phyloP scores from a whole-genome alignment of 805 yeast genomes.

The Ogataea chonburiensis region DNA sequence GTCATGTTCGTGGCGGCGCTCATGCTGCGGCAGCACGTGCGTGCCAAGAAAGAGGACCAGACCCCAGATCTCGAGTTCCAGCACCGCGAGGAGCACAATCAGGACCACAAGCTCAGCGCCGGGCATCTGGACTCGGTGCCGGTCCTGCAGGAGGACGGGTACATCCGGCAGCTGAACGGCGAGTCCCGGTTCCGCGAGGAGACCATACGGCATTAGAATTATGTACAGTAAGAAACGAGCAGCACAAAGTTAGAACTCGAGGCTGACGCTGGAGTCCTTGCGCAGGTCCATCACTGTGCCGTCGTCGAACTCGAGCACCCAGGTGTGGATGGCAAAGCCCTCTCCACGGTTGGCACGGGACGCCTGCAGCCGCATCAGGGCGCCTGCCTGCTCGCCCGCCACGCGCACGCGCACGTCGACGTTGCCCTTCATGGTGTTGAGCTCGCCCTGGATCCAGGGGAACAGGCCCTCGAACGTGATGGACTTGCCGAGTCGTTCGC shows the following conservation, averaged over 20 bases:
- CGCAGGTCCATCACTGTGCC: constrained; percentile 43
- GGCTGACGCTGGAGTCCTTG: constrained; percentile 42
- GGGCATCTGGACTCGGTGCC: constrained; percentile 9
- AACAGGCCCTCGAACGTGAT: constrained; percentile 69
- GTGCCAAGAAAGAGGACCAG: constrained; percentile 36
- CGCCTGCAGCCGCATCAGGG: constrained; percentile 68
- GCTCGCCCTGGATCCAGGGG: constrained; percentile 88
- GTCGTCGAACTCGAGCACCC: constrained; percentile 57
- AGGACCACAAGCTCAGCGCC: too few relatives aligned
- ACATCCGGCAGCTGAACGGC: constrained; percentile 11
- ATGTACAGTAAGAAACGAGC: too few relatives aligned
- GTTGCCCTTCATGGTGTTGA: constrained; percentile 79
- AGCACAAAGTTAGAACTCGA: constrained; percentile 23
- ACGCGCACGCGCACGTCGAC: constrained; percentile 73
- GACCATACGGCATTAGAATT: too few relatives aligned
- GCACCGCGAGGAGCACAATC: constrained; percentile 2
- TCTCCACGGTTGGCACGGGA: constrained; percentile 57
- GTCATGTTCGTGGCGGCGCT: constrained; percentile 35
- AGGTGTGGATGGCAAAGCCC: constrained; percentile 57
- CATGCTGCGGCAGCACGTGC: constrained; percentile 39
- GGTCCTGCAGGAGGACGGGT: constrained; percentile 2
- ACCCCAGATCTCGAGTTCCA: constrained; percentile 4
- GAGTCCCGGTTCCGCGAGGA: constrained; percentile 4
- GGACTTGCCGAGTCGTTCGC: constrained; percentile 66
- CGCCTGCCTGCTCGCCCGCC: constrained; percentile 58